Evolutionary conservation across 2,329 filamentous ascomycete genomes (phyloP), one percentile per base, ranked within the genome.

Genomic region (Magnaporthiopsis incrustans): DNA sequence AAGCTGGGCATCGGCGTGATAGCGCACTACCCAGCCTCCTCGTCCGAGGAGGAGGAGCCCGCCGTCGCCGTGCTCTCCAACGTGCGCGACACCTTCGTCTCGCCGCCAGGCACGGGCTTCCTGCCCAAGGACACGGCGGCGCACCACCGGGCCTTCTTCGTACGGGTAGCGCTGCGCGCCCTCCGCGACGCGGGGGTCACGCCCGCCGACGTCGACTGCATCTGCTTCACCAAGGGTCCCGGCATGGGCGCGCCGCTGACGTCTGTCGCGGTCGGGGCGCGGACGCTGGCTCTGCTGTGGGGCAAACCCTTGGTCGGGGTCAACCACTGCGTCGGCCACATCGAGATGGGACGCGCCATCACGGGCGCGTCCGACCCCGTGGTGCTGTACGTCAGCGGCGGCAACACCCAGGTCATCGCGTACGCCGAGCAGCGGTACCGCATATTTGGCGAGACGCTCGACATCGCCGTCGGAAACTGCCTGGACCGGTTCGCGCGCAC

Each of bases 311-410:
- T 99, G 53, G 89, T 99, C 3, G 94, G 92, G 30, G 95, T 99
- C 32, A 99, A 99, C 77, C 95, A 99, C 78, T 99, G 95, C 76
- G 91, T 99, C 60, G 95, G 95, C 58, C 95, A 99, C 77, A 98
- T 99, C 71, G 95, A 99, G 79, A 99, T 99, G 95, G 95, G 95
- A 38, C 85, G 95, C 62, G 85, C 90, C 66, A 97, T 99, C 73
- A 98, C 95, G 5, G 90, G 91, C 65, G 92, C 95, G 22, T 79
- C 85, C 30, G 94, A 99, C 77, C 95, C 95, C 0, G 93, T 98
- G 50, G 95, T 99, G 60, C 81, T 99, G 56, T 99, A 99, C 77
- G 95, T 98, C 57, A 92, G 87, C 27, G 95, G 95, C 67, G 95
- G 95, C 65, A 99, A 99, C 80, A 97, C 94, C 18, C 94, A 99